phyloP scores from a whole-genome alignment of 2,329 filamentous ascomycete species.

The Diaporthe humulicola region DNA sequence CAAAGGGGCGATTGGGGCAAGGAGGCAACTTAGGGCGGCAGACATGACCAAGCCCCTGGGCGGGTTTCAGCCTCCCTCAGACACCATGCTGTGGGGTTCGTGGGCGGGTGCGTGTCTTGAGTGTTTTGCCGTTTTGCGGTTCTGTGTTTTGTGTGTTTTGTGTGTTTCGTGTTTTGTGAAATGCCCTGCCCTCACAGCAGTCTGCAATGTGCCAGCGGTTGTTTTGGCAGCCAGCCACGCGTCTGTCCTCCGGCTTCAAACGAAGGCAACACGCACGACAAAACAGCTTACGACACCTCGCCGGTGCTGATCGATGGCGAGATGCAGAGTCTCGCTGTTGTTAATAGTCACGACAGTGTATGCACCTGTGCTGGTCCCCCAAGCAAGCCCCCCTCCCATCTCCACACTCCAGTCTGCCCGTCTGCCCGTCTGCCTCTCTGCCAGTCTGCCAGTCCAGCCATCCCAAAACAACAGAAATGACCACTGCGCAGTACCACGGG shows the following conservation, averaged over 20 bases:
- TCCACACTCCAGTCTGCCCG: too few species aligned
- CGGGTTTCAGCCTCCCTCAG: conserved; percentile 27
- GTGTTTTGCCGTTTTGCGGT: not conserved
- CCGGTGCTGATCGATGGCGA: conserved; percentile 2
- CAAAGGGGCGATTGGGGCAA: not conserved
- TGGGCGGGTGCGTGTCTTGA: too few species aligned
- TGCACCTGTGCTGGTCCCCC: not conserved
- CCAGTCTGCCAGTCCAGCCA: not conserved
- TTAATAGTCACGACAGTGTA: not conserved
- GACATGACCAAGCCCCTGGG: conserved; percentile 19
- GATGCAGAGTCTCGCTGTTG: not conserved
- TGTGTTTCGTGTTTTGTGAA: conserved; percentile 2
- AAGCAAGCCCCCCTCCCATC: too few species aligned
- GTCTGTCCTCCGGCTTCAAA: not conserved
- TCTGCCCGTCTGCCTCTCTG: too few species aligned
- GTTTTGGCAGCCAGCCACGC: conserved; percentile 3
- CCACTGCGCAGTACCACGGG: not conserved
- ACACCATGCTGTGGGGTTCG: conserved; percentile 12
- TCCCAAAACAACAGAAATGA: not conserved
- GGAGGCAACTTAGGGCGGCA: not conserved
- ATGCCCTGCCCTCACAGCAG: not conserved
- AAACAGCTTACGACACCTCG: not conserved
- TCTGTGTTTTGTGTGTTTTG: too few species aligned
- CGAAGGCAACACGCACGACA: conserved; percentile 7
- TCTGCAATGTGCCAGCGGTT: not conserved